Conservation (phyloP, 768 basidiomycete species). For the Sutorius australiensis region DNA sequence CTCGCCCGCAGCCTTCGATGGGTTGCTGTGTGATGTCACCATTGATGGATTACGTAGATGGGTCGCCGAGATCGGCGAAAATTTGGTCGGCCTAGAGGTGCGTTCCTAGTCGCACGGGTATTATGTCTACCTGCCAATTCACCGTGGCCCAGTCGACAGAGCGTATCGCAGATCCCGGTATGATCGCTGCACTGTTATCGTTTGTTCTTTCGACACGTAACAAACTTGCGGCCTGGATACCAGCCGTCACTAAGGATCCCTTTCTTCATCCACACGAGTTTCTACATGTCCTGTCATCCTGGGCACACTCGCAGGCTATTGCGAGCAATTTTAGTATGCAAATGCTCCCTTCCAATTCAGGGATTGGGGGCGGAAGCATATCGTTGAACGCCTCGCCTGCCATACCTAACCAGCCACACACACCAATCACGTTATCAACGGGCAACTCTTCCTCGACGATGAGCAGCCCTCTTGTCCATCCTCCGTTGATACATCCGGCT, state of each 20-base stretch:
- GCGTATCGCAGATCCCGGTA: slow-evolving; percentile 66
- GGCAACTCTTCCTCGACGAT: slow-evolving; percentile 9
- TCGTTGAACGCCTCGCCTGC: slow-evolving; percentile 21
- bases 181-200: slow-evolving; percentile 68
- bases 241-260: slow-evolving; percentile 67
- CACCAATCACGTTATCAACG: slow-evolving; percentile 1
- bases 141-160: slow-evolving; percentile 52
- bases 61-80: slow-evolving; percentile 63
- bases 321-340: slow-evolving; percentile 15
- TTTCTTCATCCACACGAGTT: slow-evolving; percentile 68
- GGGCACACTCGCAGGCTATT: slow-evolving; percentile 19
- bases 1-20: slow-evolving; percentile 41
- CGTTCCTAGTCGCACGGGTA: slow-evolving; percentile 5
- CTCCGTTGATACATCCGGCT: slow-evolving; percentile 5
- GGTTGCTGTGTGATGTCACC: slow-evolving; percentile 74
- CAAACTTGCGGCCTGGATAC: slow-evolving; percentile 54
- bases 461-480: slow-evolving; percentile 4
- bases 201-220: slow-evolving; percentile 66
- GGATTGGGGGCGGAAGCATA: slow-evolving; percentile 7
- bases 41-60: slow-evolving; percentile 68
- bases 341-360: slow-evolving; percentile 26
- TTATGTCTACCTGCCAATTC: slow-evolving; percentile 1
- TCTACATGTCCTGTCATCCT: slow-evolving; percentile 41
- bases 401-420: slow-evolving; percentile 6
- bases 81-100: slow-evolving; percentile 59